Conservation (phyloP, 768 basidiomycete species). For the Lentinula detonsa region DNA sequence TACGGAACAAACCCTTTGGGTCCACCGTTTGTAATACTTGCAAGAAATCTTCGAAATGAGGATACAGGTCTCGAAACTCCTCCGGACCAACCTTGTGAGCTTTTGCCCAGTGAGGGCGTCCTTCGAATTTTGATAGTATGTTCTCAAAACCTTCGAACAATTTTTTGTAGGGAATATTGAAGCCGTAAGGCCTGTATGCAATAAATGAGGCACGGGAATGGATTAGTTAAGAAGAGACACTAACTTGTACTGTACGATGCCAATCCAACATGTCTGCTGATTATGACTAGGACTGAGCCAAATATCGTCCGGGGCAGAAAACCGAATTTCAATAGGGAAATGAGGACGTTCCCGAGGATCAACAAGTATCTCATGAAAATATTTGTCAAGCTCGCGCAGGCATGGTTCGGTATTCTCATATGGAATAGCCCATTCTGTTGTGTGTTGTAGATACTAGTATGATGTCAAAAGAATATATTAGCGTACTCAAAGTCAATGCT, state of each 20-base stretch:
- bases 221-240: conserved; percentile 19
- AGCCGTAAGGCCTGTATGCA: conserved; percentile 71
- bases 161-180: conserved; percentile 73
- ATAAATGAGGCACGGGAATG: conserved; percentile 1
- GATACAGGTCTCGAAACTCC: conserved; percentile 64
- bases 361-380: conserved; percentile 61
- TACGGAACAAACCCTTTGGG: conserved; percentile 72
- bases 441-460: conserved; percentile 80
- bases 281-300: conserved; percentile 90
- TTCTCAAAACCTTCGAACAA: conserved; percentile 74
- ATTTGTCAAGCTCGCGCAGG: conserved; percentile 63
- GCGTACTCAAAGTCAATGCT: conserved; percentile 21
- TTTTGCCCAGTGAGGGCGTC: conserved; percentile 97
- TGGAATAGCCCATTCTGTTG: conserved; percentile 93
- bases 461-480: neutral
- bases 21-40: conserved; percentile 64
- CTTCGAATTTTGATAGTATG: conserved; percentile 63
- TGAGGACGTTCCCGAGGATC: conserved; percentile 74
- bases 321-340: conserved; percentile 90
- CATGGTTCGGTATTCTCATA: conserved; percentile 59
- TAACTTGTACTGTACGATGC: conserved; percentile 96
- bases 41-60: conserved; percentile 74
- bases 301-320: conserved; percentile 83
- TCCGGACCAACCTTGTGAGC: conserved; percentile 68
- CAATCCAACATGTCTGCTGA: conserved; percentile 84